Base-by-base conservation (phyloP, 371 early-diverging fungal species). In the Mortierella polycephala region DNA sequence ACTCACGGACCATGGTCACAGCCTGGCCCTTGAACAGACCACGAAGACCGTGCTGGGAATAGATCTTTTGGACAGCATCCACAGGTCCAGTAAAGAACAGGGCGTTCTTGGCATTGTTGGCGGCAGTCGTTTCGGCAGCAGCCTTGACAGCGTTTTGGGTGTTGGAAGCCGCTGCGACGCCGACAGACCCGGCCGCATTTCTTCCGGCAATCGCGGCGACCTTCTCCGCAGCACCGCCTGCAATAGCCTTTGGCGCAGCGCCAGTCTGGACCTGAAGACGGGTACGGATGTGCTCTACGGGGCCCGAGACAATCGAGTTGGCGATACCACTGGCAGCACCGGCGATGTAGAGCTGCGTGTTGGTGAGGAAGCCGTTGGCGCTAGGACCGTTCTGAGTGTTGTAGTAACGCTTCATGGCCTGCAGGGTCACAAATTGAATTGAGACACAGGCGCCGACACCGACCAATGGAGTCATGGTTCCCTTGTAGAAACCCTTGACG, bases 11-110 rank as follows among this genome's bases (percentile, higher is more conserved):
- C 71, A 94, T 81, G 5, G 95, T 95, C 53, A 94, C 86, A 9
- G 81, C 85, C 79, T 94, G 92, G 1, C 96, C 96, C 72, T 92
- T 91, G 86, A 92, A 96, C 55, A 96, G 85, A 30, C 95, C 95
- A 23, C 62, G 59, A 16, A 91, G 67, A 23, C 96, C 96, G 61
- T 91, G 85, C 50, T 76, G 59, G n/a, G 86, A 81, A 71, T 93
- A 90, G 60, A 93, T 93, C 75, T 95, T 85, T 42, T 83, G 81
- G 57, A 93, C 88, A 62, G 91, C 92, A 81, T 94, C 94, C 21
- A 91, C 70, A 9, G 93, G 91, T 1, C 94, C 93, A 72, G 83
- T 88, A 89, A 56, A 87, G 82, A 60, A 72, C 63, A 74, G 23
- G 8, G 72, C 60, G 49, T 62, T 67, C 67, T 61, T 66, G 58